Base-by-base conservation (phyloP, 2,329 filamentous ascomycete genomes). In the Stagonosporopsis rhizophila region DNA sequence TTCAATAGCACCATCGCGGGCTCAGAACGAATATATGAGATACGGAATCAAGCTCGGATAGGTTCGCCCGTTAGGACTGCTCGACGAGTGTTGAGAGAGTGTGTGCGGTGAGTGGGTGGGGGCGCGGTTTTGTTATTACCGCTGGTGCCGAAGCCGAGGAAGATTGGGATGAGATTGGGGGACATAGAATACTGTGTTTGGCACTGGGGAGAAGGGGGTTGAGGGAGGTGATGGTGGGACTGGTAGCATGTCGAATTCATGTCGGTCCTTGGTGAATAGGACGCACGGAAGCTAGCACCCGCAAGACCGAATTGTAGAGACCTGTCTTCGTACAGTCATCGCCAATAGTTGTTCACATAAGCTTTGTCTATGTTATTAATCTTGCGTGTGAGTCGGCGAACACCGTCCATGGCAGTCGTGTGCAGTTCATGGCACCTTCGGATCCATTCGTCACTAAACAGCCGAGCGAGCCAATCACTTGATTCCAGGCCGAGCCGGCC, bases 401-500 rank as follows among this genome's bases (percentile, higher is more conserved):
- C 12, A 30, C 28, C 9, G 28, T 12, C 28, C 6, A 30, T 30
- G 28, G 28, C 28, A 30, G 23, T 30, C 25, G 15, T 4, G 32
- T 17, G 48, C 30, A 37, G 40, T 45, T 15, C 22, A 32, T 32
- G 19, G 17, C n/a, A 15, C 12, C 37, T 20, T 14, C n/a, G 40
- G 23, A 15, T 46, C 42, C 23, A 22, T 46, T 42, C 47, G 47
- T 47, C 47, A 56, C 44, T 15, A 39, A 4, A 32, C 14, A 2
- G 2, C 9, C 20, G n/a, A 2, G 6, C 9, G 1, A 38, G 32
- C 53, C 48, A 52, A 56, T 52, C 47, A 32, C 17, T 4, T 3
- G 17, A 34, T 15, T 25, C 37, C 38, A 32, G 47, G 53, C 47
- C 25, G n/a, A 40, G 42, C 37, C 23, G 41, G 53, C 30, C 47